phyloP scores from a whole-genome alignment of 1,284 basidiomycete genomes.

The Athelia sp. region DNA sequence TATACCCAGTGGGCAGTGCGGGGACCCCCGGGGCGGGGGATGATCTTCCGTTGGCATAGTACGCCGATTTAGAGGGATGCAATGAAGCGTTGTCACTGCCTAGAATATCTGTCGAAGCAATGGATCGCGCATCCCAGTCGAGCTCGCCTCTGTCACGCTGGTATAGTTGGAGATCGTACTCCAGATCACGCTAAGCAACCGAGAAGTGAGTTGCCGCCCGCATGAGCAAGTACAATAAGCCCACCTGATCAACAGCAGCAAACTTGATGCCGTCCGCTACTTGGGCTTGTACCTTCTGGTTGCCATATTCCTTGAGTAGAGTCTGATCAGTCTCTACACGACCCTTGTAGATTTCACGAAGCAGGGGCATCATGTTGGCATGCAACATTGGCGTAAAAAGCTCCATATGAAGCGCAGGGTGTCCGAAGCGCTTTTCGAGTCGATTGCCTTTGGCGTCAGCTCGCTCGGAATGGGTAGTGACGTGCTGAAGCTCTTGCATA shows the following conservation, averaged over 20 bases:
- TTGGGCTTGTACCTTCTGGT: slow-evolving; percentile 66
- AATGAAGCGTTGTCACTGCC: slow-evolving; percentile 34
- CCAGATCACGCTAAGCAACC: slow-evolving; percentile 51
- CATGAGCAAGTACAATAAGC: slow-evolving; percentile 8
- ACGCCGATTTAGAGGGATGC: slow-evolving; percentile 37
- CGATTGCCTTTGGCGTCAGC: slow-evolving; percentile 66
- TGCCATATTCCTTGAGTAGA: slow-evolving; percentile 69
- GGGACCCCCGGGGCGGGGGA: slow-evolving; percentile 40
- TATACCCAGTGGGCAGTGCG: slow-evolving; percentile 9
- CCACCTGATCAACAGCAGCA: slow-evolving; percentile 69
- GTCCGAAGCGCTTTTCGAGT: slow-evolving; percentile 80
- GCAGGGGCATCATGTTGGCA: slow-evolving; percentile 75
- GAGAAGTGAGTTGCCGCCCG: slow-evolving; percentile 4
- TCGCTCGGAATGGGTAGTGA: slow-evolving; percentile 67
- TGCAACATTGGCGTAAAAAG: slow-evolving; percentile 88
- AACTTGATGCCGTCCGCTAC: slow-evolving; percentile 74
- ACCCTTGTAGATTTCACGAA: slow-evolving; percentile 71
- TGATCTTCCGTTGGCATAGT: slow-evolving; percentile 34
- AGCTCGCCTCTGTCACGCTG: slow-evolving; percentile 73
- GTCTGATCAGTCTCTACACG: slow-evolving; percentile 60
- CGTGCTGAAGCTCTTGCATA: slow-evolving; percentile 63
- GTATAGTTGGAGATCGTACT: slow-evolving; percentile 72
- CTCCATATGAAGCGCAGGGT: slow-evolving; percentile 75
- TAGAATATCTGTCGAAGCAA: slow-evolving; percentile 56
- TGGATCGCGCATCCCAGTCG: slow-evolving; percentile 74